These are phyloP conservation scores for Verticillium nonalfalfae DNA, from an alignment of 2,329 filamentous ascomycete genomes.

Conservation along the genomic window DNA sequence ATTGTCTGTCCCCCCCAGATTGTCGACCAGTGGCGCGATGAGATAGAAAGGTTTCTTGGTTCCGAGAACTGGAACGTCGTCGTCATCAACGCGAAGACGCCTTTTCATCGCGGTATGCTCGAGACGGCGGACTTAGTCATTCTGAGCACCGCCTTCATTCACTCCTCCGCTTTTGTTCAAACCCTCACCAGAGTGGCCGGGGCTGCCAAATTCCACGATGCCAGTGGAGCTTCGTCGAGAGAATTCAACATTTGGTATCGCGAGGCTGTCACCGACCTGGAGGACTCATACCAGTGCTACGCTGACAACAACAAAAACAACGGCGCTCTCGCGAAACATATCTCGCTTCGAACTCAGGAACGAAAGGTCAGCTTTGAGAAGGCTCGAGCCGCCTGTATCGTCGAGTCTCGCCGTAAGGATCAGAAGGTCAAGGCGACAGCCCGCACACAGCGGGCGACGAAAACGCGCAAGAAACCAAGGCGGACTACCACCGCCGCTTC, in stretches of 20 bases:
- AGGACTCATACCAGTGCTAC: not conserved
- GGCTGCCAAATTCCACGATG: constrained; percentile 3
- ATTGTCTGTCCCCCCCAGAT: constrained; percentile 33
- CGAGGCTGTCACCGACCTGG: constrained; percentile 1
- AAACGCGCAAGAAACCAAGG: not conserved
- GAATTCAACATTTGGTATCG: constrained; percentile 5
- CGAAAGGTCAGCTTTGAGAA: not conserved
- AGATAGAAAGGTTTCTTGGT: constrained; percentile 22
- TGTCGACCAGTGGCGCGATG: constrained; percentile 28
- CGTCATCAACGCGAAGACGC: constrained; percentile 13
- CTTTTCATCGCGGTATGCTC: constrained; percentile 12
- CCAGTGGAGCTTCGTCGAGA: not conserved
- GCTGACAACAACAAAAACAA: not conserved
- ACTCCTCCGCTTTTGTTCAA: not conserved
- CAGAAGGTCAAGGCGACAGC: constrained; percentile 1
- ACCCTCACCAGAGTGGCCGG: constrained; percentile 5
- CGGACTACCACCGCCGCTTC: not conserved
- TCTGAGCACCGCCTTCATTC: constrained; percentile 15
- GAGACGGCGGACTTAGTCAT: constrained; percentile 29
- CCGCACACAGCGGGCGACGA: not conserved
- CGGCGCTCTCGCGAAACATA: not conserved
- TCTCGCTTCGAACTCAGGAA: not conserved
- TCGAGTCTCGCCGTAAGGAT: not conserved
- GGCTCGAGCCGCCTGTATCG: not conserved
- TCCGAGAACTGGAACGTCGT: constrained; percentile 13